Evolutionary conservation across 2,329 filamentous ascomycete genomes (phyloP), one percentile per base, ranked within the genome.

Genomic region (Sphaerulina vaccinii): DNA sequence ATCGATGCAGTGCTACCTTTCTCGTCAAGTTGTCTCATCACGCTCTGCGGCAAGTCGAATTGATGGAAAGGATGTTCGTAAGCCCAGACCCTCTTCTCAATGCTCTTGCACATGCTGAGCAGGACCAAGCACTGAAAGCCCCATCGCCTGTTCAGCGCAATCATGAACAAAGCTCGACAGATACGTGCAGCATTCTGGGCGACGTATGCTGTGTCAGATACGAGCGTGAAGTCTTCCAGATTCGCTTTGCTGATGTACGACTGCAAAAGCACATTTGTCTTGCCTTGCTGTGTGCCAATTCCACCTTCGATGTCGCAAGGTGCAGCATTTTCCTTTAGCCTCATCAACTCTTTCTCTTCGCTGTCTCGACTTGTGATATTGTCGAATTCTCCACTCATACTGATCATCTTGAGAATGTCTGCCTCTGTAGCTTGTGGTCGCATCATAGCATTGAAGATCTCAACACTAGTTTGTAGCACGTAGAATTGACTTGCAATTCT

Each of bases 381-480:
- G 73, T 97, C 90, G 62, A 99, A 99, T 70, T 99, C 93, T 59
- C 91, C 90, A 68, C 91, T 96, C 87, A 93, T 90, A 62, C 90
- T 91, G 65, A 99, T 90, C 90, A 99, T 97, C 66, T 87, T 88
- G 48, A 99, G 76, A 40, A 96, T 86, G 65, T 99, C 93, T 5
- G 90, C 90, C 71, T 99, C 93, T 0, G 87, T 90, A 8, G 90
- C 85, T 21, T 84, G 82, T 1, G 90, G 85, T 46, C 81, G 80
- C 93, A 99, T 97, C 85, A 93, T 87, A 4, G 83, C 83, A 70
- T 97, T 99, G 81, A 99, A 99, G 36, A 97, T 88, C 68, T 97
- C 87, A 56, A 99, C 87, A 69, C 89, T 96, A 11, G 87, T 87
- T 65, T 99, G 91, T 41, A 95, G 78, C 42, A 99, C 92, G 66